Evolutionary conservation across 2,329 filamentous ascomycete species (phyloP), one percentile per base, ranked within the genome.

Genomic region (Cladophialophora psammophila): DNA sequence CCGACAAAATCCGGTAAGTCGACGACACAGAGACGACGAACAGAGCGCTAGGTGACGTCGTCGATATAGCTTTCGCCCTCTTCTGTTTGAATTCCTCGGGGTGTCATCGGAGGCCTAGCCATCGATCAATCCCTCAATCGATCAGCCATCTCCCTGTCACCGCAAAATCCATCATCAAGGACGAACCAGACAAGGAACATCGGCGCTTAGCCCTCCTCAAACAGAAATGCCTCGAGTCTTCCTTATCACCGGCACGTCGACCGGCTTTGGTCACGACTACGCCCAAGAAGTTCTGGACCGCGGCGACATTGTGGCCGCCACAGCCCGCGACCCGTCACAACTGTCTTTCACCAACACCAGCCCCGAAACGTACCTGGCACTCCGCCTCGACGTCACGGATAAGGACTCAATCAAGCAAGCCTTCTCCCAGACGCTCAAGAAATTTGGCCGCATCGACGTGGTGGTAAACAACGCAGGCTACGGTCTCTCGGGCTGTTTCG

Each of bases 391-490:
- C 70, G 85, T 88, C 0, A 84, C 82, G 5, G 66, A 72, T 56
- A 69, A 66, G 26, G 20, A 38, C 0, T 82, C 84, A 2, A 82
- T 86, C 61, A 74, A 81, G 36, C 76, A 76, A 7, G 82, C 82
- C 0, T 82, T 85, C 69, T 76, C 65, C 32, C 63, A 74, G 1
- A 75, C 78, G 1, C 75, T 81, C 20, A 70, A 81, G 7, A 82
- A 82, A 56, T 89, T 87, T 72, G 81, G 82, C 18, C 82, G 84
- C 7, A 76, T 90, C 53, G 86, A 89, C 73, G 83, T 88, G 0
- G 83, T 88, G 5, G 81, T 87, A 66, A 88, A 88, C 77, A 88
- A 88, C 58, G 86, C 86, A 3, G 87, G 86, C 2, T 88, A 87
- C 66, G 84, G 84, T n/a, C 76, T 86, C 1, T 73, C 76, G 5